Percentiles rank a stretch among this genome's conserved stretches.
Evolutionary conservation across 768 basidiomycete species (phyloP).

Genomic region (Leccinum subgranulosum): DNA sequence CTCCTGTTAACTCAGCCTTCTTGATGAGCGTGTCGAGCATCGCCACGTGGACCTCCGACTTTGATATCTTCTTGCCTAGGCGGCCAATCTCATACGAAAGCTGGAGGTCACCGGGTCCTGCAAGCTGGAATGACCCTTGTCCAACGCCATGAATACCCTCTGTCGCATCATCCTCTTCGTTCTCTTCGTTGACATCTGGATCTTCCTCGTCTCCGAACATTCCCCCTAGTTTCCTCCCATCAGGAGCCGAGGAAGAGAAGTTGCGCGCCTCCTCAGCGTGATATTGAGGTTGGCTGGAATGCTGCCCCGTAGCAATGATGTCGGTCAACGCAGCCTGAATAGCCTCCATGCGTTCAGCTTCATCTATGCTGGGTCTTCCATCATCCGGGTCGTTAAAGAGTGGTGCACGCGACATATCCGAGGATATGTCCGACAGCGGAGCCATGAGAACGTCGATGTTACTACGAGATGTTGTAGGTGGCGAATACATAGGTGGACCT

Average conservation of each 20-base stretch:
- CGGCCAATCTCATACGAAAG: constrained; percentile 83
- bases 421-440: constrained; percentile 48
- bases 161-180: constrained; percentile 38
- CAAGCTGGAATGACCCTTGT: constrained; percentile 62
- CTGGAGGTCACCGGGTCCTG: constrained; percentile 87
- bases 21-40: constrained; percentile 88
- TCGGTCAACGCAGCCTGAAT: constrained; percentile 95
- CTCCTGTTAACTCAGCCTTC: constrained; percentile 93
- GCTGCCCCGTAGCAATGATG: constrained; percentile 85
- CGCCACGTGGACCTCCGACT: constrained; percentile 74
- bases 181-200: constrained; percentile 41
- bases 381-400: constrained; percentile 83
- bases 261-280: constrained; percentile 6
- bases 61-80: constrained; percentile 69
- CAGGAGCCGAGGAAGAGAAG: constrained; percentile 5
- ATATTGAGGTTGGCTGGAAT: constrained; percentile 29
- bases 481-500: constrained; percentile 12
- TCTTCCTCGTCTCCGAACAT: constrained; percentile 38
- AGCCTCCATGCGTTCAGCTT: constrained; percentile 88
- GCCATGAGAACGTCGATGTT: constrained; percentile 86
- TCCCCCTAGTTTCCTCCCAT: constrained; percentile 27
- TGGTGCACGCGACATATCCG: constrained; percentile 62
- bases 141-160: constrained; percentile 30
- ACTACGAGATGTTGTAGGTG: constrained; percentile 27
- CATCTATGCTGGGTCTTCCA: constrained; percentile 45